These are phyloP conservation scores for Cladosporium sp. DNA, from an alignment of 2,329 filamentous ascomycete genomes.

Conservation along the genomic window DNA sequence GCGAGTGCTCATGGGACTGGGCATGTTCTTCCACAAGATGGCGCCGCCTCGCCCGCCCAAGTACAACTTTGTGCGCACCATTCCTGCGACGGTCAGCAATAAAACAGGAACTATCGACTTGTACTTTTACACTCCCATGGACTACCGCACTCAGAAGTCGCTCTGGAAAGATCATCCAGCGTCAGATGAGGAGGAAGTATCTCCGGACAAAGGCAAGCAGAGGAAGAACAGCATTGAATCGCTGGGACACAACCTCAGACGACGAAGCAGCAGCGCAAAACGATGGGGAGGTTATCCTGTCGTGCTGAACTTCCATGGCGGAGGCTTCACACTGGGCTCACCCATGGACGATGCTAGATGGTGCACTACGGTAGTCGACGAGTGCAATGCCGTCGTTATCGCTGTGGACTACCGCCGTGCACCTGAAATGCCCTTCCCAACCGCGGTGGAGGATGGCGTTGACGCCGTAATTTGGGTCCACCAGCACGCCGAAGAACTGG, in stretches of 20 bases:
- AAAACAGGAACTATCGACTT: slow-evolving; percentile 52
- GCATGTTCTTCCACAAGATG: slow-evolving; percentile 67
- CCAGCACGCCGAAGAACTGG: slow-evolving; percentile 55
- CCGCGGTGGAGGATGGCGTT: slow-evolving; percentile 64
- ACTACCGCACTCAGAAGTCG: slow-evolving; percentile 46
- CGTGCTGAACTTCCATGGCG: slow-evolving; percentile 65
- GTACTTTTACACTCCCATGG: slow-evolving; percentile 61
- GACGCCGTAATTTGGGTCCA: slow-evolving; percentile 62
- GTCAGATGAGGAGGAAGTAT: slow-evolving; percentile 14
- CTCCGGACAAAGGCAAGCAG: slow-evolving; percentile 20
- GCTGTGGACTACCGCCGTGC: slow-evolving; percentile 63
- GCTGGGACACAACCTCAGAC: slow-evolving; percentile 27
- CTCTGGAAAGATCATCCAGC: slow-evolving; percentile 29
- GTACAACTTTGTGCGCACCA: slow-evolving; percentile 59
- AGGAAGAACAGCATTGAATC: slow-evolving; percentile 27
- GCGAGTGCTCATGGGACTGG: slow-evolving; percentile 67
- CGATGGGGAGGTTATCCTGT: slow-evolving; percentile 52
- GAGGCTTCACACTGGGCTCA: slow-evolving; percentile 61
- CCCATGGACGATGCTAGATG: slow-evolving; percentile 63
- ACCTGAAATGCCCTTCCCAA: slow-evolving; percentile 63
- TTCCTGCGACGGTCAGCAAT: slow-evolving; percentile 52
- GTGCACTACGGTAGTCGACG: slow-evolving; percentile 56
- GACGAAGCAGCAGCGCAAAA: slow-evolving; percentile 37
- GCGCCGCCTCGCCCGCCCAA: slow-evolving; percentile 61
- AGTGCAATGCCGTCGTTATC: slow-evolving; percentile 59